Base-by-base conservation (phyloP, 257 asterid genomes). In the Solanum gracilifrons region DNA sequence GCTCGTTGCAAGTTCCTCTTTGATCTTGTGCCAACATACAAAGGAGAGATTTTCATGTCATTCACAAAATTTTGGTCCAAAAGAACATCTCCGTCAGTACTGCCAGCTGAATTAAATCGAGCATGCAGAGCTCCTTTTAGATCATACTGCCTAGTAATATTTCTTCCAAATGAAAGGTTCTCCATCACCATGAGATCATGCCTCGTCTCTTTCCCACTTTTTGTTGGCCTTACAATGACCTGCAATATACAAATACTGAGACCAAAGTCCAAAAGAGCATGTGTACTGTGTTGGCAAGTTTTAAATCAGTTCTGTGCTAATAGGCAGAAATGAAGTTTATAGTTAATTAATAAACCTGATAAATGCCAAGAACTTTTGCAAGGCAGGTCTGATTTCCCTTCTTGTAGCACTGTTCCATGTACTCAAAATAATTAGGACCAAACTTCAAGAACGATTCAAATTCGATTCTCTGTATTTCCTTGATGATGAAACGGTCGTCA, bases 171-270 rank as follows among this genome's bases (percentile, higher is more conserved):
- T 33, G 98, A 93, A 89, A 97, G 98, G 90, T 97, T 95, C 92
- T 97, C 99, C 99, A 97, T 95, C 92, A 97, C 98, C 93, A 97
- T 91, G 79, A 97, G 92, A 91, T 95, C 97, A 66, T 93, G 97
- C 89, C 94, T 94, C 25, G 90, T 76, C 91, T 97, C 99, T 92
- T 93, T 97, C 87, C 96, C 96, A 46, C 85, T 90, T 93, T 92
- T 95, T 46, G 31, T 29, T 11, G 91, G 93, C 88, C 95, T 92
- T 87, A 92, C 86, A 84, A 89, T 93, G 73, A 97, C 98, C 98
- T 97, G 89, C 82, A 82, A 84, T 69, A 72, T 5, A 60, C 36
- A 51, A 88, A 84, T 82, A 60, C 39, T 37, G 84, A 27, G 10
- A 48, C 29, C 35, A 60, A 87, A 75, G 75, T 68, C 31, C 69